Conservation (phyloP, 352 stramenopile genomes). For the Pythium rhizo-oryzae region DNA sequence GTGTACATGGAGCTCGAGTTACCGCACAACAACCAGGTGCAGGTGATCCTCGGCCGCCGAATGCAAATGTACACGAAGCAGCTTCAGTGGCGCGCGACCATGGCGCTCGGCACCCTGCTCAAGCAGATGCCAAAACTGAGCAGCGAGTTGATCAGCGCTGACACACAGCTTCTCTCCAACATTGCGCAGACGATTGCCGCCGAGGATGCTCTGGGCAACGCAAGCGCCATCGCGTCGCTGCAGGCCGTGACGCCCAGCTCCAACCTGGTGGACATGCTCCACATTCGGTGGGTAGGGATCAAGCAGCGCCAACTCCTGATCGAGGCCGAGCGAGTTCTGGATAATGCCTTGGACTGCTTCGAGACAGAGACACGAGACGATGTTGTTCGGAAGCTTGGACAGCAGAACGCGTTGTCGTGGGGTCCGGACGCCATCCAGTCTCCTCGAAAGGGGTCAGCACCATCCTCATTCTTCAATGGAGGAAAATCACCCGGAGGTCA, state of each 20-base stretch:
- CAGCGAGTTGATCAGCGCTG: constrained; percentile 39
- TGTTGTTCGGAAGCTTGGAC: constrained; percentile 67
- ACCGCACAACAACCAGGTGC: constrained; percentile 67
- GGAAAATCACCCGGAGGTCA: constrained; percentile 2
- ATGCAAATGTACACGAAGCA: constrained; percentile 82
- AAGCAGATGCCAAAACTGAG: constrained; percentile 67
- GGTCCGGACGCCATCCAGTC: constrained; percentile 84
- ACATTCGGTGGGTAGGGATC: constrained; percentile 68
- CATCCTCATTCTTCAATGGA: constrained; percentile 26
- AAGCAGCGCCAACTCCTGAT: constrained; percentile 77
- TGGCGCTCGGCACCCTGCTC: constrained; percentile 68
- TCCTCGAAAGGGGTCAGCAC: constrained; percentile 41
- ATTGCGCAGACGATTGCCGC: constrained; percentile 55
- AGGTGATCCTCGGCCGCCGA: constrained; percentile 54
- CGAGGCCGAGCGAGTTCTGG: constrained; percentile 70
- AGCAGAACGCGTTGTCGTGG: constrained; percentile 83
- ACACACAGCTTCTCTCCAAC: constrained; percentile 70
- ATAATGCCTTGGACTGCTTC: constrained; percentile 64
- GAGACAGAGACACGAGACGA: constrained; percentile 62
- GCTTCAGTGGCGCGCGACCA: constrained; percentile 77
- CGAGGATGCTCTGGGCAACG: constrained; percentile 50
- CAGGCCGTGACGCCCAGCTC: constrained; percentile 4
- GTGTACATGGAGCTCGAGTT: constrained; percentile 52
- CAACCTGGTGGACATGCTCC: constrained; percentile 34
- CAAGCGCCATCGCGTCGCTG: constrained; percentile 20